Base-by-base conservation (phyloP, 2,329 filamentous ascomycete species). In the Cryphonectria japonica region DNA sequence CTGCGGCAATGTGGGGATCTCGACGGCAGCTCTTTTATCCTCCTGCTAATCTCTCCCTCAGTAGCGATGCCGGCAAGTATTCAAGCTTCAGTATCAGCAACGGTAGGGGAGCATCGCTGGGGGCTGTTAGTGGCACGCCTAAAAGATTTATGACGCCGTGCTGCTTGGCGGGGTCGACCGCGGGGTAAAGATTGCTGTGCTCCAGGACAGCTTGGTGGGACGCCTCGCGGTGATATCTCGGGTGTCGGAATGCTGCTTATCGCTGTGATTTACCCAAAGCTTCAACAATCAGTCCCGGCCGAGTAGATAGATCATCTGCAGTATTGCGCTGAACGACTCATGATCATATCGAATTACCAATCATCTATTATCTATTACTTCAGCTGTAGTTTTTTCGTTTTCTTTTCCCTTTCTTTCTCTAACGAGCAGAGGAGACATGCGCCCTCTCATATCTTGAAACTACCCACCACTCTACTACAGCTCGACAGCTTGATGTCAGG, bases 121-220 rank as follows among this genome's bases (percentile, higher is more conserved):
- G 26, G 9, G 54, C 26, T 59, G 54, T 59, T 59, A 59, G 54
- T 32, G 37, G n/a, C 34, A 43, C 7, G 41, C 37, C 34, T 64
- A 14, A 26, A 8, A 46, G 8, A 13, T 39, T 54, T 19, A 67
- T 61, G 66, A 67, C 54, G 66, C 39, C 50, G 54, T 19, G 37
- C 65, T 41, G 29, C 32, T 61, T 61, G 66, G 66, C 66, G 66
- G 66, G 66, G 66, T 60, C 26, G n/a, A 61, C 61, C n/a, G 66
- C 66, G 66, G 66, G 66, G 66, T 67, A 67, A 13, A n/a, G 34
- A 14, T 43, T 41, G 39, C 32, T 41, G 29, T 61, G 61, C 52
- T 14, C 26, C 14, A 14, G 14, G 60, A 32, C 52, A 57, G 65
- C 32, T 34, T 19, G 62, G 41, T 4, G 16, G 13, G 13, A 29